Base-by-base conservation (phyloP, 495 filamentous ascomycete genomes). In the Physcia stellaris region DNA sequence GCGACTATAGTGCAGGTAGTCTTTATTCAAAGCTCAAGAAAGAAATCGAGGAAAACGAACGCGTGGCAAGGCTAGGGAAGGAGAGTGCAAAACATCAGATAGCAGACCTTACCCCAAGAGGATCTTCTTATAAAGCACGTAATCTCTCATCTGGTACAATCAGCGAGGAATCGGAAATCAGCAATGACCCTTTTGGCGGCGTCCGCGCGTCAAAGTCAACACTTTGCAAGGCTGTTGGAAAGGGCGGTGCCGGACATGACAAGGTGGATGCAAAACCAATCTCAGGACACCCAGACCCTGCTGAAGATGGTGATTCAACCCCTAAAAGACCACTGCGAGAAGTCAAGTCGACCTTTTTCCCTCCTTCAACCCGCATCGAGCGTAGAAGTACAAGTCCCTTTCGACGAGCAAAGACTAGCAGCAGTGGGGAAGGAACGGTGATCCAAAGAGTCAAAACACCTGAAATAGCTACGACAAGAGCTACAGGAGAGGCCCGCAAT, bases 301-400 rank as follows among this genome's bases (percentile, higher is more conserved):
- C n/a, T n/a, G n/a, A n/a, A n/a, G n/a, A n/a, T n/a, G 16, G 43
- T 10, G 32, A 41, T 16, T 21, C 22, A 15, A 31, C 29, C 16
- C 22, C 27, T 15, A 58, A 48, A 13, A 32, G 38, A 11, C 30
- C 42, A 15, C 36, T 60, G 22, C 46, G 50, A 2, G 60, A 61
- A 35, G 33, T 48, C 13, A 54, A 47, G 35, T 59, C 61, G 0
- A 55, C 53, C 0, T 62, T 66, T 44, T 66, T 66, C 39, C 62
- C 53, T 10, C 63, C 60, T 24, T 60, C 60, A 7, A 52, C 58
- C 6, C 60, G 58, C 6, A 62, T 68, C 42, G 56, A 67, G 15
- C 66, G 69, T 44, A 62, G 63, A 26, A 68, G 63, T 4, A 52
- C 57, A 23, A 77, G 73, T 45, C 72, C 75, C 11, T 79, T 63